Base-by-base conservation (phyloP, 192 early-diverging fungal species). In the Ambispora gerdemannii region DNA sequence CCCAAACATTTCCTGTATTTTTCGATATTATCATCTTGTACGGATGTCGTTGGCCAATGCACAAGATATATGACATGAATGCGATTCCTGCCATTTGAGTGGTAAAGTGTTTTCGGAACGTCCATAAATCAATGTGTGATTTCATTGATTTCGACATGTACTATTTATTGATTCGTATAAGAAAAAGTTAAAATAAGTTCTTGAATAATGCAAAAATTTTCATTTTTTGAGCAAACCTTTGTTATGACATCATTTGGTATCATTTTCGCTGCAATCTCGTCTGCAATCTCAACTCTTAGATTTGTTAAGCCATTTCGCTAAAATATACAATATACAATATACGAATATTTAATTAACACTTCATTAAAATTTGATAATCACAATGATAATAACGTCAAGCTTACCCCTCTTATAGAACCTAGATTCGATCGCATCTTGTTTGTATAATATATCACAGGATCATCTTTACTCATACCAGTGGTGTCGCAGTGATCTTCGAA, bases 51-150 rank as follows among this genome's bases (percentile, higher is more conserved):
- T 92, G 92, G 19, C 90, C 88, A 68, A 96, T 87, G 67, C 92
- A 90, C 75, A 97, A 85, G 27, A 95, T 83, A 70, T 96, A 95
- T 0, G 95, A 89, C 87, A 98, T 91, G 77, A 95, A 94, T 6
- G 93, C 92, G 4, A 90, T 83, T 1, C 91, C 86, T 0, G 95
- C 93, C 76, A 95, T 79, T 77, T 98, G 97, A 24, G 82, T 72
- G 22, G 95, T 94, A 67, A 99, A 98, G 73, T 93, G 93, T 81
- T 97, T 96, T 25, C 96, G 83, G 67, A 95, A 86, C 72, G 89
- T 89, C 96, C 96, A 99, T 56, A 93, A 86, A 76, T 98, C 96
- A 56, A 88, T 85, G 70, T 92, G 92, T 7, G 91, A 88, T 11
- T 80, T 81, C 78, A 96, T 85, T 27, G 83, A 79, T 28, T 78